Evolutionary conservation across 768 basidiomycete genomes (phyloP).

Genomic region (Pulveroboletus sp.): DNA sequence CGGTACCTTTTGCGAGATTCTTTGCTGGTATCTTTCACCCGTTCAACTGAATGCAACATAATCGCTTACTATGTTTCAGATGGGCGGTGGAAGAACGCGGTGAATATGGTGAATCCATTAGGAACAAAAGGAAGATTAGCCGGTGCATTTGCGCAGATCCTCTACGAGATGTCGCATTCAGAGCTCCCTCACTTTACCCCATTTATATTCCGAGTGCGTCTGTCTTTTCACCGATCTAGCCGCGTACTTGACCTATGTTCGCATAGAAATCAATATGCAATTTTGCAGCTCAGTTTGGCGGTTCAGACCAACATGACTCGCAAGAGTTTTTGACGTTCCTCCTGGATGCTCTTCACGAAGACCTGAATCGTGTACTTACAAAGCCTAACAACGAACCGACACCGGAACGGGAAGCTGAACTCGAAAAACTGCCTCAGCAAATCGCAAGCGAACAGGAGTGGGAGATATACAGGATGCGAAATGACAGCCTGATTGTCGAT

Average conservation of each 20-base stretch:
- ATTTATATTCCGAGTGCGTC: conserved; percentile 76
- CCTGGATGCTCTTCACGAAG: conserved; percentile 89
- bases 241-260: conserved; percentile 17
- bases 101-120: conserved; percentile 83
- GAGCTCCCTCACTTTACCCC: conserved; percentile 83
- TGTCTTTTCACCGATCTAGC: conserved; percentile 19
- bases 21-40: conserved; percentile 65
- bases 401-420: conserved; percentile 80
- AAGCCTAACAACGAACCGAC: conserved; percentile 64
- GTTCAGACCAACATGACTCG: conserved; percentile 92
- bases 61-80: conserved; percentile 40
- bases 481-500: conserved; percentile 94
- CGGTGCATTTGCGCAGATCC: conserved; percentile 75
- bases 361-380: conserved; percentile 78
- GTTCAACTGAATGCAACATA: neutral
- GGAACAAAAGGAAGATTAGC: conserved; percentile 87
- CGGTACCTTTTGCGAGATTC: conserved; percentile 89
- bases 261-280: conserved; percentile 55
- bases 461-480: conserved; percentile 83
- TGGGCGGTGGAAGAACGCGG: conserved; percentile 74
- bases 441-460: conserved; percentile 93
- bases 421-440: conserved; percentile 83
- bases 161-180: conserved; percentile 86
- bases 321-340: conserved; percentile 96
- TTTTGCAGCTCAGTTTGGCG: conserved; percentile 71